A percentile compares a stretch with the other conserved stretches of the same genome.
These are phyloP conservation scores for Rhodamnia rubescens DNA, from an alignment of 345 rosid species.

Conservation along the genomic window DNA sequence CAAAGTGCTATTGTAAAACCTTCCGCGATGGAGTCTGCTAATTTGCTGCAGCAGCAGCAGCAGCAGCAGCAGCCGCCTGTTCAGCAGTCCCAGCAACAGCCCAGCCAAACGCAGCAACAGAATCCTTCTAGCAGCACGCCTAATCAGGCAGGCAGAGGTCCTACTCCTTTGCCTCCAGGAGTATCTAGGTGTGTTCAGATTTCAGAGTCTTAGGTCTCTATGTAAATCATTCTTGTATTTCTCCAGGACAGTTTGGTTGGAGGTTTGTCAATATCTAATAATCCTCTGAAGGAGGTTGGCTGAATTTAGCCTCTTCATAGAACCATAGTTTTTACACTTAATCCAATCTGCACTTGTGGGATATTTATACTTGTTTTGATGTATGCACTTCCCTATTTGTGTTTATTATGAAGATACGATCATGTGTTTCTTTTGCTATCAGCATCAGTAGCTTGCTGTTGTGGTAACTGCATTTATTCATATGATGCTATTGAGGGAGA, in stretches of 20 bases:
- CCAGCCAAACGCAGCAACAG: conserved; percentile 51
- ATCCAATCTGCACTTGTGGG: not conserved
- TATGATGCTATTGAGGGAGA: not conserved
- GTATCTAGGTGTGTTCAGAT: conserved; percentile 98
- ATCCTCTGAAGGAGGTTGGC: conserved; percentile 11
- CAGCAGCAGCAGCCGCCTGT: conserved; percentile 41
- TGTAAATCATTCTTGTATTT: conserved; percentile 39
- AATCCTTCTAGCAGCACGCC: conserved; percentile 40
- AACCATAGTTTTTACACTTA: not conserved
- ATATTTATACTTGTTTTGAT: not conserved
- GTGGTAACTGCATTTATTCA: not conserved
- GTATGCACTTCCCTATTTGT: not conserved
- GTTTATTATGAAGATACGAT: not conserved
- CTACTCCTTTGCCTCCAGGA: conserved; percentile 92
- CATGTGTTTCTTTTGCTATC: not conserved
- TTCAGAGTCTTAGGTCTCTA: conserved; percentile 46
- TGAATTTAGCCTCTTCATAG: not conserved
- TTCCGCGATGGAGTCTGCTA: conserved; percentile 31
- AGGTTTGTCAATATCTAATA: conserved; percentile 7
- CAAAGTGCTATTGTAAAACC: conserved; percentile 39
- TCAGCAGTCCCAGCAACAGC: conserved; percentile 56
- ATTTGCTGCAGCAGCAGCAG: conserved; percentile 34
- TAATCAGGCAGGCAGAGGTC: conserved; percentile 53
- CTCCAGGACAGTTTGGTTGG: conserved; percentile 21
- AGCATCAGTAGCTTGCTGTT: not conserved